phyloP scores from a whole-genome alignment of 441 rosid genomes.

The Bocquillonia castaneifolia region DNA sequence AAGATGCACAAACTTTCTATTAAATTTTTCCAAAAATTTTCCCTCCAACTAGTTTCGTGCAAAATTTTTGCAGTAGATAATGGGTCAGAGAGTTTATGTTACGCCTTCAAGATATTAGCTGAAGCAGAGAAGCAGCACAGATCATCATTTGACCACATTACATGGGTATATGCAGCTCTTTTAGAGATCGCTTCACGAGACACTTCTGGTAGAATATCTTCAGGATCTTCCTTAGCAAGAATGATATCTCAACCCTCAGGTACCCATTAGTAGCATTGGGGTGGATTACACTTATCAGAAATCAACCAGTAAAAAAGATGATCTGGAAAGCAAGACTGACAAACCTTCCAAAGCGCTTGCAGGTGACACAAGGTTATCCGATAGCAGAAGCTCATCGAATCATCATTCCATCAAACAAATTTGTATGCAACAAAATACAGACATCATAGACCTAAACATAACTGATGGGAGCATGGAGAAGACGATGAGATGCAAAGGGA shows the following conservation, averaged over 20 bases:
- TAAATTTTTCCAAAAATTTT: constrained; percentile 2
- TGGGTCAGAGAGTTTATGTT: constrained; percentile 1
- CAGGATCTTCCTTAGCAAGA: neutral
- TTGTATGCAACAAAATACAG: constrained; percentile 4
- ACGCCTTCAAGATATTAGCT: constrained; percentile 8
- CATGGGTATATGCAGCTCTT: constrained; percentile 13
- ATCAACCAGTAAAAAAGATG: neutral
- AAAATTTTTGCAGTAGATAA: neutral
- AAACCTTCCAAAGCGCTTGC: constrained; percentile 1
- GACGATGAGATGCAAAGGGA: constrained; percentile 3
- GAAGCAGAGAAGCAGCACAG: constrained; percentile 8
- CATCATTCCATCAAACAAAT: neutral
- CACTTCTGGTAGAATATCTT: neutral
- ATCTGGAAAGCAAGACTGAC: neutral
- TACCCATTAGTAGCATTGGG: neutral
- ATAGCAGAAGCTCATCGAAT: neutral
- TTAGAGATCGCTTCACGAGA: constrained; percentile 9
- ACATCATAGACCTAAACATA: neutral
- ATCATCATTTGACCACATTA: constrained; percentile 12
- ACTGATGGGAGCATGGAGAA: neutral
- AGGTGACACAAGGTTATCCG: neutral
- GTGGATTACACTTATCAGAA: neutral
- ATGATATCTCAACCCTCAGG: neutral
- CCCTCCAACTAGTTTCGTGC: neutral
- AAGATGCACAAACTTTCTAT: no score